A percentile compares a stretch with the other conserved stretches of the same genome.
Conservation (phyloP, 306 rosid genomes). For the Biancaea sappan region DNA sequence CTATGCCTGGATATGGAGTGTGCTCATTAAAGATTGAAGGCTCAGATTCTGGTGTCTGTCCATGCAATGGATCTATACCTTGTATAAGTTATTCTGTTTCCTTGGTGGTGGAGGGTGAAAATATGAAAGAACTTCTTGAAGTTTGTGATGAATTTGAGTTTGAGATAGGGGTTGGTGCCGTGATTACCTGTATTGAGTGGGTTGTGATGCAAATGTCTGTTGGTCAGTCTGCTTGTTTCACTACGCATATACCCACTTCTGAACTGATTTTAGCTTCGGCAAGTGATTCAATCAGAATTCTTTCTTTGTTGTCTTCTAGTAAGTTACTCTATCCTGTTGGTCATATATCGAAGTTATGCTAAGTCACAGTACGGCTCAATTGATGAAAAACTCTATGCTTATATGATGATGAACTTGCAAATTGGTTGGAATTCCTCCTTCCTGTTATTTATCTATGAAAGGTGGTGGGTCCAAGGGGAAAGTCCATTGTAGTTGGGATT, state of each 20-base stretch:
- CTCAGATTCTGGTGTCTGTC: slow-evolving; percentile 73
- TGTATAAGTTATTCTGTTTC: slow-evolving; percentile 66
- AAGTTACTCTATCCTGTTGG: slow-evolving; percentile 55
- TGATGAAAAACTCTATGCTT: not conserved
- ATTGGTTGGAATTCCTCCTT: not conserved
- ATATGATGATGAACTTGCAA: slow-evolving; percentile 7
- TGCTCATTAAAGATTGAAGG: slow-evolving; percentile 59
- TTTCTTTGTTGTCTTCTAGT: slow-evolving; percentile 69
- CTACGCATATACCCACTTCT: slow-evolving; percentile 46
- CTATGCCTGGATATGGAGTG: slow-evolving; percentile 31
- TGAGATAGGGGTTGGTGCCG: slow-evolving; percentile 81
- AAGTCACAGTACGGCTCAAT: slow-evolving; percentile 20
- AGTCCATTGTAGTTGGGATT: not conserved
- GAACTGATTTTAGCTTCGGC: slow-evolving; percentile 80
- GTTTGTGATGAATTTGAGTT: slow-evolving; percentile 78
- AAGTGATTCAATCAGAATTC: slow-evolving; percentile 51
- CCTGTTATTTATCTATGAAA: not conserved
- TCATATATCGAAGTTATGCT: not conserved
- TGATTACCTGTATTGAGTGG: slow-evolving; percentile 63
- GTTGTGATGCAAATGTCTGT: slow-evolving; percentile 75
- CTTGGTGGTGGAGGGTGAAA: slow-evolving; percentile 54
- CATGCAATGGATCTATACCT: slow-evolving; percentile 73
- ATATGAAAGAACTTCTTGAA: slow-evolving; percentile 63
- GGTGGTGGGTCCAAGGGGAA: not conserved
- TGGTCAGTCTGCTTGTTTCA: slow-evolving; percentile 77